phyloP scores from a whole-genome alignment of 352 stramenopile genomes.

The Globisporangium alternatum region DNA sequence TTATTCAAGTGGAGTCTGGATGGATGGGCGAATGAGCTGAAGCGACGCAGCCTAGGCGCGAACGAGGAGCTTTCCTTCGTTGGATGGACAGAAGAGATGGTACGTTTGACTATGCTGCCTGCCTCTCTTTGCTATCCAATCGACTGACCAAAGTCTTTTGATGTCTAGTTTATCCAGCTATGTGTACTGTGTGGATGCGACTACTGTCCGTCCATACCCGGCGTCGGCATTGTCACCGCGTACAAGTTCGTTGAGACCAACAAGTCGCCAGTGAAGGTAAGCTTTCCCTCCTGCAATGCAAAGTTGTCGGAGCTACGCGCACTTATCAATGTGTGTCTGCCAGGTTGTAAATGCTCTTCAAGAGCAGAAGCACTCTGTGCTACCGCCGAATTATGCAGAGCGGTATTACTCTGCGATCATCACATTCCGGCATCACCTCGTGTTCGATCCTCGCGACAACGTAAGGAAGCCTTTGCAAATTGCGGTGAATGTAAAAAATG shows the following conservation, averaged over 20 bases:
- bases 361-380: conserved; percentile 34
- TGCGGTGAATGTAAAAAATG: background rate
- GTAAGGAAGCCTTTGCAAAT: conserved; percentile 18
- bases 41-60: conserved; percentile 66
- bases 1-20: conserved; percentile 94
- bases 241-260: conserved; percentile 69
- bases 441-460: conserved; percentile 77
- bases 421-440: conserved; percentile 87
- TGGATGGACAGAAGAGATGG: conserved; percentile 86
- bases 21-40: conserved; percentile 87
- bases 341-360: conserved; percentile 59
- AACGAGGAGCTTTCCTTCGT: conserved; percentile 83
- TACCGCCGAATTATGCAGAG: conserved; percentile 40
- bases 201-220: conserved; percentile 76
- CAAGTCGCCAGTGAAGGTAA: conserved; percentile 49
- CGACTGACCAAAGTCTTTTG: background rate
- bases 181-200: conserved; percentile 89
- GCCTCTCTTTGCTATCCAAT: background rate
- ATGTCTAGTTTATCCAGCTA: conserved; percentile 64
- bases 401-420: conserved; percentile 67
- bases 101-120: conserved; percentile 16
- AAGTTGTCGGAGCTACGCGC: background rate
- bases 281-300: background rate
- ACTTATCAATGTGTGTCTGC: background rate
- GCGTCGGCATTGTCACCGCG: conserved; percentile 81